phyloP scores from a whole-genome alignment of 2,329 filamentous ascomycete genomes.

The Colletotrichum tropicicola region DNA sequence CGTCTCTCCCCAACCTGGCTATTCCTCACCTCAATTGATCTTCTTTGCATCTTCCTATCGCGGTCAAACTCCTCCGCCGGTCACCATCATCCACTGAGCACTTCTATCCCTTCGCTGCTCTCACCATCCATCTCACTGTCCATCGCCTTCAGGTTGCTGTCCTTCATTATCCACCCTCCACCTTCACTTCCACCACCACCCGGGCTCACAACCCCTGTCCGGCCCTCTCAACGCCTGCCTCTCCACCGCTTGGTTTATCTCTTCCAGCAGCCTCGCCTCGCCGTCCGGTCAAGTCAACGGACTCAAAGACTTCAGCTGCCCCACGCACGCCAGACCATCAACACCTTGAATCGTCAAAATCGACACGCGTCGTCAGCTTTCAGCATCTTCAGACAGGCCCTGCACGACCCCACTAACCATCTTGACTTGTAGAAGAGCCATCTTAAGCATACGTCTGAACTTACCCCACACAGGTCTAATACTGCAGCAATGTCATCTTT shows the following conservation, averaged over 20 bases:
- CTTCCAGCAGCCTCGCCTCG: too few species aligned
- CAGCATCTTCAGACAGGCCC: too few species aligned
- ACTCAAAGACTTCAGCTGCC: too few species aligned
- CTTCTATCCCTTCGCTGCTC: neutral
- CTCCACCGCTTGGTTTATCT: too few species aligned
- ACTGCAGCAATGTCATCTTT: constrained; percentile 52
- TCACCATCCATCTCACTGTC: neutral
- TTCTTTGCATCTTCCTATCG: neutral
- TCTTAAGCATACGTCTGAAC: constrained; percentile 36
- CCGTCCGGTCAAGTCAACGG: too few species aligned
- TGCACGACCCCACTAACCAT: neutral
- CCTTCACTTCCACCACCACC: neutral
- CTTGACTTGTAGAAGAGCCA: constrained; percentile 21
- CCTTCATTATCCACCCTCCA: neutral
- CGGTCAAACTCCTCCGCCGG: neutral
- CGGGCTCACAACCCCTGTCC: too few species aligned
- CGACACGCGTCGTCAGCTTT: neutral
- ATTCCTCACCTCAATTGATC: constrained; percentile 1
- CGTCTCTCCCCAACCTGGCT: neutral
- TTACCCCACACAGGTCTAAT: constrained; percentile 39
- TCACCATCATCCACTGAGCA: neutral
- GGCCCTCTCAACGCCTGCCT: too few species aligned
- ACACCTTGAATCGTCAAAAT: neutral
- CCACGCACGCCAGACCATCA: too few species aligned
- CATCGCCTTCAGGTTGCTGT: neutral